phyloP scores from a whole-genome alignment of 192 early-diverging fungal genomes.

The Podila epigama region DNA sequence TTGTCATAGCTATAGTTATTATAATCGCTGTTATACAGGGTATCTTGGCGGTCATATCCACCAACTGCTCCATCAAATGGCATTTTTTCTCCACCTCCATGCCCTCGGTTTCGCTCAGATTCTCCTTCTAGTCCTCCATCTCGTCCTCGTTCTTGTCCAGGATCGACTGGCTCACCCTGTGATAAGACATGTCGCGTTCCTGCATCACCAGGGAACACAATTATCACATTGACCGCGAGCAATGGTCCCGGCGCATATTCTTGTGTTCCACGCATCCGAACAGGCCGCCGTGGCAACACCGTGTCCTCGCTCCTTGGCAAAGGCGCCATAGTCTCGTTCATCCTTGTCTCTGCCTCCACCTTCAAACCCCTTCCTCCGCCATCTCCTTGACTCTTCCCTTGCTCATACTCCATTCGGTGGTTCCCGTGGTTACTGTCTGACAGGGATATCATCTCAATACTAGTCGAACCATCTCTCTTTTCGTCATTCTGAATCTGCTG shows the following conservation, averaged over 20 bases:
- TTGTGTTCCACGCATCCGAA: constrained; percentile 8
- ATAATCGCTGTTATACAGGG: constrained; percentile 3
- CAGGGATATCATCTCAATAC: not conserved
- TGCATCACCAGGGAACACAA: constrained; percentile 41
- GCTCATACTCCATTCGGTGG: not conserved
- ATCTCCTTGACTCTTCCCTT: not conserved
- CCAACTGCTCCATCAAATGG: not conserved
- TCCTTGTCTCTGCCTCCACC: too few species aligned
- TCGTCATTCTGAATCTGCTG: not conserved
- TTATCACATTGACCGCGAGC: constrained; percentile 33
- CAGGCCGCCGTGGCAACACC: not conserved
- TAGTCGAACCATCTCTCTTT: too few species aligned
- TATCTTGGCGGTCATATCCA: not conserved
- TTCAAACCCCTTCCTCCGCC: too few species aligned
- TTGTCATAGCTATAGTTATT: not conserved
- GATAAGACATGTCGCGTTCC: constrained; percentile 11
- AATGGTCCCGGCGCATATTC: constrained; percentile 40
- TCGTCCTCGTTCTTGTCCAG: not conserved
- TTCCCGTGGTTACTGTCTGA: not conserved
- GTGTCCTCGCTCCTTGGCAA: not conserved
- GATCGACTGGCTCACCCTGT: too few species aligned
- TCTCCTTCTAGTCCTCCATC: not conserved
- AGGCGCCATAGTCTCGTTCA: not conserved
- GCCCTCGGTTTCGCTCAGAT: not conserved
- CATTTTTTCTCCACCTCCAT: not conserved